phyloP scores from a whole-genome alignment of 2,329 filamentous ascomycete genomes.

The Penicillium sp. region DNA sequence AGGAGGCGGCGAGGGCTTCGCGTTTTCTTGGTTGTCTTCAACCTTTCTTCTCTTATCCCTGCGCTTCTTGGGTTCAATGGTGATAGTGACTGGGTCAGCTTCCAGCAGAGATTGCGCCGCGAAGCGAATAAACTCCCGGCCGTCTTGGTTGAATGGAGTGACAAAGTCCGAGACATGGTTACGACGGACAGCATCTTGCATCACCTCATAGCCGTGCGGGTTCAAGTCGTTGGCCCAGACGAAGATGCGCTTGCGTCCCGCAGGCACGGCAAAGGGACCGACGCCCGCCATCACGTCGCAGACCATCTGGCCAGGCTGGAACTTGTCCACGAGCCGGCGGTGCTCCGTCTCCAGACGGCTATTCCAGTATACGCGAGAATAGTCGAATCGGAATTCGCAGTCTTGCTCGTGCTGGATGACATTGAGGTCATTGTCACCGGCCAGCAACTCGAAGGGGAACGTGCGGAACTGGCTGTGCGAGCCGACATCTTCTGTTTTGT shows the following conservation, averaged over 20 bases:
- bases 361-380: constrained; percentile 98
- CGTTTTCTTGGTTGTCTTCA: constrained; percentile 28
- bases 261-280: constrained; percentile 89
- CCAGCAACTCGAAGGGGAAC: constrained; percentile 87
- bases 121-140: constrained; percentile 71
- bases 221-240: constrained; percentile 98
- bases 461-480: constrained; percentile 83
- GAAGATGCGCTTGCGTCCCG: constrained; percentile 84
- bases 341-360: constrained; percentile 88
- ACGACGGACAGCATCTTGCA: constrained; percentile 65
- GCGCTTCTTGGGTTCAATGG: constrained; percentile 49
- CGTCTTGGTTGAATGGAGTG: constrained; percentile 76
- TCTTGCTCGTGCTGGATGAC: constrained; percentile 79
- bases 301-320: constrained; percentile 81
- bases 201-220: constrained; percentile 74
- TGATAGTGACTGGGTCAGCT: constrained; percentile 50
- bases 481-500: constrained; percentile 89
- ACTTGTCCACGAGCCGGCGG: constrained; percentile 70
- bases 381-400: constrained; percentile 90
- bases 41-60: constrained; percentile 23
- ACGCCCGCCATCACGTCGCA: constrained; percentile 98
- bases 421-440: constrained; percentile 75
- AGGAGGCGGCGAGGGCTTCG: constrained; percentile 24
- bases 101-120: constrained; percentile 59
- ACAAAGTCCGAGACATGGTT: constrained; percentile 84